These are phyloP conservation scores for Oryza coarctata DNA, from an alignment of 176 grass and related monocot genomes.

Conservation along the genomic window DNA sequence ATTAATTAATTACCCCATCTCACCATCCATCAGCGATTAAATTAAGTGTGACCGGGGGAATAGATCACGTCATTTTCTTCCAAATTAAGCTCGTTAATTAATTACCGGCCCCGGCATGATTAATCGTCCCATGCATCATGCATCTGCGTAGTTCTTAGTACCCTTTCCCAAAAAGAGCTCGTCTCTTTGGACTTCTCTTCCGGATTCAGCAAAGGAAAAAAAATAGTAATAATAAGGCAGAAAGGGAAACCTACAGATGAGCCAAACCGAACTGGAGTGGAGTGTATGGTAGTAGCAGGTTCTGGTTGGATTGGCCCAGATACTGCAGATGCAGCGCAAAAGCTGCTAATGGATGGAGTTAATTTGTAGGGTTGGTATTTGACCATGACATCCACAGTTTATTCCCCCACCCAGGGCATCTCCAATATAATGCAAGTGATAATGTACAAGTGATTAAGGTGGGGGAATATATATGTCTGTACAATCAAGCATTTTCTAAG, in stretches of 20 bases:
- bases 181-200: neutral
- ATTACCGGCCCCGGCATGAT: neutral
- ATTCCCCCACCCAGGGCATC: neutral
- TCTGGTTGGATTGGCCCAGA: neutral
- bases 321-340: neutral
- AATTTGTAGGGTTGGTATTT: neutral
- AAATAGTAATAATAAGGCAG: too few relatives aligned
- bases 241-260: neutral
- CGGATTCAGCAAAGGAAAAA: neutral
- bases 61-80: neutral
- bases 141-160: neutral
- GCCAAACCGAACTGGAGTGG: neutral
- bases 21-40: neutral
- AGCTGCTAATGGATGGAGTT: neutral
- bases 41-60: neutral
- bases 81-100: neutral
- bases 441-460: neutral
- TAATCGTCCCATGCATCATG: neutral
- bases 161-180: neutral
- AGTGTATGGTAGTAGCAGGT: neutral
- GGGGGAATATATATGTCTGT: too few relatives aligned
- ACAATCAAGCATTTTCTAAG: too few relatives aligned
- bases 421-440: neutral
- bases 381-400: neutral
- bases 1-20: neutral